Base-by-base conservation (phyloP, 2,329 filamentous ascomycete species). In the Pyricularia pennisetigena region DNA sequence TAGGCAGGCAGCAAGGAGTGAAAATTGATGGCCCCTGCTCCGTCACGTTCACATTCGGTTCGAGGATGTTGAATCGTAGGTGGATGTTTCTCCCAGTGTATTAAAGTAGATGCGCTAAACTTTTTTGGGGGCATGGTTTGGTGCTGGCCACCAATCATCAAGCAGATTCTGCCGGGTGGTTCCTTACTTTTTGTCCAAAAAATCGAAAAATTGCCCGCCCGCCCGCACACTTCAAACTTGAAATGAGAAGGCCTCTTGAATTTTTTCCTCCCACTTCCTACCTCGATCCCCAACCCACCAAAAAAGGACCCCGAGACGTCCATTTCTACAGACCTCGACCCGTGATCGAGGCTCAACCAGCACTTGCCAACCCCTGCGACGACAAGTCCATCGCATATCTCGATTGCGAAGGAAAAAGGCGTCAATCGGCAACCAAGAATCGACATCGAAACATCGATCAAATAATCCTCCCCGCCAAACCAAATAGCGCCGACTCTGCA, bases 101-200 rank as follows among this genome's bases (percentile, higher is more conserved):
- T 16, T 61, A 61, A 61, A 24, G 24, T 61, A 23, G 9, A 61
- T 61, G 57, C 57, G 57, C 57, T 61, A 61, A 61, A 23, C 57
- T 26, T 61, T 24, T 61, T 61, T 59, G 3, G 57, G 23, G 9
- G 20, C 41, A 49, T 49, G 41, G 41, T 16, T n/a, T 61, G 9
- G 9, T 61, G 23, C n/a, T 61, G 57, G n/a, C 57, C 57, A 61
- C 57, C 57, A 61, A 61, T 61, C 57, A 61, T 61, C n/a, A 24
- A 12, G n/a, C 57, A 61, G 57, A 26, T 23, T 61, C 57, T 61
- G 57, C 57, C 57, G 57, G 57, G 57, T 61, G 57, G 57, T 61
- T 61, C 57, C 57, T 61, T 61, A 61, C 57, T 71, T 72, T 71
- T 49, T 49, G 14, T n/a, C 32, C 57, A 61, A 61, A 59, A 61